Evolutionary conservation across 305 asterid species (phyloP).

Genomic region (Ilex paraguariensis): DNA sequence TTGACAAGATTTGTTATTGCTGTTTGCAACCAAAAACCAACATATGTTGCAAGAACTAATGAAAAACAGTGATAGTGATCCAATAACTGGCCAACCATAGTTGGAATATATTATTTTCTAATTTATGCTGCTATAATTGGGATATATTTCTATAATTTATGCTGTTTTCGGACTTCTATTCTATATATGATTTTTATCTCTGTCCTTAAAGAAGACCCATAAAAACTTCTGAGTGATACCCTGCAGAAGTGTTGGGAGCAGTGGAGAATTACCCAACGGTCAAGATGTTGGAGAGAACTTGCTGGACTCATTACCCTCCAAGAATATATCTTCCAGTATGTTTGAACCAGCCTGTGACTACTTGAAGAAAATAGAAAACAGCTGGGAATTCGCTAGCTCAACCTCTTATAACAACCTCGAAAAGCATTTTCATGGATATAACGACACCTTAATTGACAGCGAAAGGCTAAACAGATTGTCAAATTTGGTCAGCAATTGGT

Average conservation of each 20-base stretch:
- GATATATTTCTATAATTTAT: too few relatives aligned
- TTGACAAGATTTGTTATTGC: too few relatives aligned
- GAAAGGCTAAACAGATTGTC: background rate
- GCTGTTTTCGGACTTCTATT: too few relatives aligned
- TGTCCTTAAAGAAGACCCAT: background rate
- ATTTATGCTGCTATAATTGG: too few relatives aligned
- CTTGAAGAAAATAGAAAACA: slow-evolving; percentile 2
- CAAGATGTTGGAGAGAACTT: background rate
- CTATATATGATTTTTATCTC: too few relatives aligned
- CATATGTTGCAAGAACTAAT: too few relatives aligned
- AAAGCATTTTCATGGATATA: background rate
- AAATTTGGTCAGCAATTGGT: slow-evolving; percentile 1
- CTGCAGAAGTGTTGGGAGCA: background rate
- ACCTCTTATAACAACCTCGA: background rate
- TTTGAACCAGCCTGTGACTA: slow-evolving; percentile 6
- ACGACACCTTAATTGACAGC: background rate
- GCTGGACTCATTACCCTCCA: background rate
- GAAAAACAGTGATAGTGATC: too few relatives aligned
- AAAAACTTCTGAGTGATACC: background rate
- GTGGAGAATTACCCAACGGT: background rate
- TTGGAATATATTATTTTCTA: too few relatives aligned
- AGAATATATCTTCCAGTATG: background rate
- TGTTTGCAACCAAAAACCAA: too few relatives aligned
- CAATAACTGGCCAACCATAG: too few relatives aligned
- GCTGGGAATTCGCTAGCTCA: slow-evolving; percentile 1